Percentiles rank a stretch among this genome's conserved stretches.
phyloP scores from a whole-genome alignment of 495 filamentous ascomycete genomes.

The Chaetomium tenue region DNA sequence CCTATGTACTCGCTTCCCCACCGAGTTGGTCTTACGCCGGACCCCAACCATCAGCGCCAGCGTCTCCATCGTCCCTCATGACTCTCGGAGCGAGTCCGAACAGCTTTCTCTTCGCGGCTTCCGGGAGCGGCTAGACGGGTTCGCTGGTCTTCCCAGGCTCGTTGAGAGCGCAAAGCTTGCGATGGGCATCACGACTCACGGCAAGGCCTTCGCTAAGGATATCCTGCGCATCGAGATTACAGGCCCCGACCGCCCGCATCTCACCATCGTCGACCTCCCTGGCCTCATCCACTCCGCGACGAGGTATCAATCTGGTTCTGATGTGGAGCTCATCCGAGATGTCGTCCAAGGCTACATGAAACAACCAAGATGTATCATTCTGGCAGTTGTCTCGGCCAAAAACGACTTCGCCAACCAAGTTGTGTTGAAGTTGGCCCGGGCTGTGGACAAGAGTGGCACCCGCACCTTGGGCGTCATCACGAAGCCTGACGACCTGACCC shows the following conservation, averaged over 20 bases:
- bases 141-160: conserved; percentile 39
- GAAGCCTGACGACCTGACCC: conserved; percentile 68
- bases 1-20: conserved; percentile 65
- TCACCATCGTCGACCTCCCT: conserved; percentile 67
- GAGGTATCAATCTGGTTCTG: conserved; percentile 47
- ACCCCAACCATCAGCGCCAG: conserved; percentile 35
- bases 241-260: conserved; percentile 60
- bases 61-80: conserved; percentile 48
- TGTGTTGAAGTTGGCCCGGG: conserved; percentile 66
- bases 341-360: conserved; percentile 52
- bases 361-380: conserved; percentile 58
- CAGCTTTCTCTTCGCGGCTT: conserved; percentile 30
- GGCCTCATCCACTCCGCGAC: conserved; percentile 59
- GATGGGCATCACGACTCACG: conserved; percentile 9
- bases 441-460: conserved; percentile 69
- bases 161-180: conserved; percentile 51
- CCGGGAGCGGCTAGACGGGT: conserved; percentile 31
- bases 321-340: conserved; percentile 51
- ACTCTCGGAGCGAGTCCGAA: conserved; percentile 30
- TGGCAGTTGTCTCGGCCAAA: conserved; percentile 64
- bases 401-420: conserved; percentile 61
- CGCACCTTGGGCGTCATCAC: conserved; percentile 83
- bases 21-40: conserved; percentile 58
- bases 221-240: conserved; percentile 67
- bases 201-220: conserved; percentile 58